Evolutionary conservation across 352 stramenopile genomes (phyloP).

Genomic region (Achlya hypogyna): DNA sequence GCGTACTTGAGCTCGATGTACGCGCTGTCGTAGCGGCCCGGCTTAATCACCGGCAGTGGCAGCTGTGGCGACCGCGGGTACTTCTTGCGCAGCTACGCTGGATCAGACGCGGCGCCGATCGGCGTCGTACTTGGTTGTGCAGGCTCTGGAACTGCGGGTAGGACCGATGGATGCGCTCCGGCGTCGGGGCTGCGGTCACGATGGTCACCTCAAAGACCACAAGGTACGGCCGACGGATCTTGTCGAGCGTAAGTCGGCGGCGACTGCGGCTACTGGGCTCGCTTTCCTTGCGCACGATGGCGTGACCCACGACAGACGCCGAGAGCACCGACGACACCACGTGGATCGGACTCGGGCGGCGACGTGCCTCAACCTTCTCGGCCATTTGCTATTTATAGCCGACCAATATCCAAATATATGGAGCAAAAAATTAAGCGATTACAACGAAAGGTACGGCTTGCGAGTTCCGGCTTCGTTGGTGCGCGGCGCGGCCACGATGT

Average conservation of each 20-base stretch:
- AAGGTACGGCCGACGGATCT: not conserved
- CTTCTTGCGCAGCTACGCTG: conserved; percentile 50
- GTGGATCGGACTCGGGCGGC: not conserved
- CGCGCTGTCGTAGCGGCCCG: conserved; percentile 59
- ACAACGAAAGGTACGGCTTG: conserved; percentile 15
- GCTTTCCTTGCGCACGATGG: not conserved
- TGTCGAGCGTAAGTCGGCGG: not conserved
- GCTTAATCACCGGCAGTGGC: conserved; percentile 51
- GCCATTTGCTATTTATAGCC: not conserved
- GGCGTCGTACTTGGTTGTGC: conserved; percentile 33
- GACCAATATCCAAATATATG: not conserved
- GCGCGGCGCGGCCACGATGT: not conserved
- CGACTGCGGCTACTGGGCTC: not conserved
- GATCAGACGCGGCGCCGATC: not conserved
- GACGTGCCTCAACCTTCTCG: not conserved
- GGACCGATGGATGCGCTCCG: conserved; percentile 1
- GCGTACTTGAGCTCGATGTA: conserved; percentile 66
- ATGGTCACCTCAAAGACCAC: not conserved
- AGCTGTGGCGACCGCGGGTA: conserved; percentile 60
- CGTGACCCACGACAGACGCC: not conserved
- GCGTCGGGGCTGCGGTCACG: not conserved
- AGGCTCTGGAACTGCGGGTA: conserved; percentile 56
- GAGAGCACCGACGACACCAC: not conserved
- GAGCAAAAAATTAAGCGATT: not conserved
- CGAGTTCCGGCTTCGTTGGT: conserved; percentile 4